Conservation (phyloP, 1,139 yeast genomes). For the Pichia sp. region DNA sequence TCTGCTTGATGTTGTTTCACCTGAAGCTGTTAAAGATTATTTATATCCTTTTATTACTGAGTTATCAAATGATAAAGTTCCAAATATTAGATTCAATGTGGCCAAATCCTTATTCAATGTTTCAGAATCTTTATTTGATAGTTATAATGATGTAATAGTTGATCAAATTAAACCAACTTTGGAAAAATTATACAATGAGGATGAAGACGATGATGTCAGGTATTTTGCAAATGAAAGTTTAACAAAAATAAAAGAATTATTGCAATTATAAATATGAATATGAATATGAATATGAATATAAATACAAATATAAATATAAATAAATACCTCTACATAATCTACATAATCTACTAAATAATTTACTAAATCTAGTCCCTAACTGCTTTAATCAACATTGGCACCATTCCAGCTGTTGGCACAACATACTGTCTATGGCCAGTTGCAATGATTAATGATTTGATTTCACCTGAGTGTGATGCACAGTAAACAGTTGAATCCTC, state of each 20-base stretch:
- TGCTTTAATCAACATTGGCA: conserved; percentile 51
- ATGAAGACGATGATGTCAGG: conserved; percentile 84
- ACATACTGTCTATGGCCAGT: conserved; percentile 49
- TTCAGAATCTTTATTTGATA: conserved; percentile 42
- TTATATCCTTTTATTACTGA: conserved; percentile 75
- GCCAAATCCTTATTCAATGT: conserved; percentile 74
- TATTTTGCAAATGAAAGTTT: conserved; percentile 66
- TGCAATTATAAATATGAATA: conserved; percentile 5
- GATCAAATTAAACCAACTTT: conserved; percentile 58
- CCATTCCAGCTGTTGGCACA: conserved; percentile 61
- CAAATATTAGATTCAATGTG: conserved; percentile 90
- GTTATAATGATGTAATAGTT: conserved; percentile 38
- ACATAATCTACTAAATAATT: background rate
- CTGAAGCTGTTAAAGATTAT: conserved; percentile 50
- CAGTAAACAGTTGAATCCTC: conserved; percentile 38
- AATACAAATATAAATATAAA: no score
- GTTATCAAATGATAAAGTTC: conserved; percentile 73
- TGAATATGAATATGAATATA: no score
- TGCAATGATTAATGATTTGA: conserved; percentile 46
- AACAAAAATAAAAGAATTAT: conserved; percentile 13
- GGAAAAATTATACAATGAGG: conserved; percentile 52
- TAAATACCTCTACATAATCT: background rate
- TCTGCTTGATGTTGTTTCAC: conserved; percentile 59
- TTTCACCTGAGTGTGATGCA: conserved; percentile 61
- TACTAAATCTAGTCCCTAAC: background rate